Evolutionary conservation across 768 basidiomycete genomes (phyloP).

Genomic region (Macrocybe gigantea): DNA sequence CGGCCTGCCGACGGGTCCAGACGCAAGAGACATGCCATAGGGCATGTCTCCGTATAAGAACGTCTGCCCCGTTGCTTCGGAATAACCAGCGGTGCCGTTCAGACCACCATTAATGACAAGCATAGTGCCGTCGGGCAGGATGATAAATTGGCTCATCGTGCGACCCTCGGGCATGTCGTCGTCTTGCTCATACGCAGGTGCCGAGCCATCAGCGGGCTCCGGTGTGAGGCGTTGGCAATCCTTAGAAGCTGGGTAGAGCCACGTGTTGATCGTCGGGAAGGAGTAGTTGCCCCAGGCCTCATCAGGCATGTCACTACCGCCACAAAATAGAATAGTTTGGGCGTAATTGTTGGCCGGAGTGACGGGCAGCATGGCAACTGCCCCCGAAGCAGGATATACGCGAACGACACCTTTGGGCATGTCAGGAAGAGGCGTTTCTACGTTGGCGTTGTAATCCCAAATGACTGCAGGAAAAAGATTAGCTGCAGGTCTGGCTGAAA

Average conservation of each 20-base stretch:
- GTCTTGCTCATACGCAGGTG: constrained; percentile 58
- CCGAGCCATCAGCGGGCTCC: constrained; percentile 66
- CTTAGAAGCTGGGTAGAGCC: constrained; percentile 58
- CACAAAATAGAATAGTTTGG: constrained; percentile 86
- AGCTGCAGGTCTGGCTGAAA: constrained; percentile 6
- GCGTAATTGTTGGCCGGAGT: constrained; percentile 86
- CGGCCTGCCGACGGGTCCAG: constrained; percentile 75
- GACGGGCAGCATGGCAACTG: constrained; percentile 84
- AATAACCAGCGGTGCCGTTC: constrained; percentile 89
- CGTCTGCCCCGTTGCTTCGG: constrained; percentile 48
- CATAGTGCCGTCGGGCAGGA: constrained; percentile 73
- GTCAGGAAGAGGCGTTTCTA: constrained; percentile 57
- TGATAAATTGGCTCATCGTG: constrained; percentile 91
- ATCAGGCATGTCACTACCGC: constrained; percentile 76
- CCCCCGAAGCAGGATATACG: constrained; percentile 89
- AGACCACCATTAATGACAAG: constrained; percentile 76
- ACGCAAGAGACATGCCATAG: constrained; percentile 65
- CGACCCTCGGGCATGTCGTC: constrained; percentile 71
- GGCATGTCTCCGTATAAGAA: constrained; percentile 50
- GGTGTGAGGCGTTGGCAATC: constrained; percentile 86
- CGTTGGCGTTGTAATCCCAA: constrained; percentile 50
- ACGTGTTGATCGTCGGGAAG: constrained; percentile 68
- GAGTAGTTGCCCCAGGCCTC: constrained; percentile 73
- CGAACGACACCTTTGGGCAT: constrained; percentile 74
- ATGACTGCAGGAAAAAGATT: constrained; percentile 22